phyloP scores from a whole-genome alignment of 768 basidiomycete species.

The Boletellus ananiceps region DNA sequence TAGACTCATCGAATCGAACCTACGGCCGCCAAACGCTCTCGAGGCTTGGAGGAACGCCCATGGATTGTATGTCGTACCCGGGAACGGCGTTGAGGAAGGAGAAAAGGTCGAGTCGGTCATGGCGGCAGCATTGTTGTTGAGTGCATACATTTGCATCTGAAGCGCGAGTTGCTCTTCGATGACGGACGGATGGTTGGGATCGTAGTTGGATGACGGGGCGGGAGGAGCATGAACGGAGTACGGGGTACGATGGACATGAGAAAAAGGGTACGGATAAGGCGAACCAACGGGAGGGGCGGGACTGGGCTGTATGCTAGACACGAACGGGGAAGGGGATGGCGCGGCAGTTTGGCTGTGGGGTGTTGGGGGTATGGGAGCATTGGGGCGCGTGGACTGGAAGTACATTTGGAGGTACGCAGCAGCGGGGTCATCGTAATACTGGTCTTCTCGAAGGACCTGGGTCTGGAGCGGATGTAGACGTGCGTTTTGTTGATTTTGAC shows the following conservation, averaged over 20 bases:
- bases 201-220: conserved; percentile 38
- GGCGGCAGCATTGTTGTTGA: conserved; percentile 53
- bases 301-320: conserved; percentile 51
- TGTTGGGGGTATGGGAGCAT: conserved; percentile 76
- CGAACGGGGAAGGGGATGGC: conserved; percentile 64
- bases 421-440: conserved; percentile 57
- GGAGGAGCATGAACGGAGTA: conserved; percentile 36
- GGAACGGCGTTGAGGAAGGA: conserved; percentile 72
- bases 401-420: conserved; percentile 58
- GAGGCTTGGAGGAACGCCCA: conserved; percentile 69
- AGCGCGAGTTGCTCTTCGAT: conserved; percentile 68
- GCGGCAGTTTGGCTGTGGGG: conserved; percentile 73
- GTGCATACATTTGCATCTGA: conserved; percentile 76
- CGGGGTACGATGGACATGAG: conserved; percentile 57
- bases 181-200: conserved; percentile 31
- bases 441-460: conserved; percentile 52
- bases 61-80: conserved; percentile 56
- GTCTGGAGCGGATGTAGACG: conserved; percentile 37
- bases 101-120: conserved; percentile 74
- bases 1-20: conserved; percentile 53
- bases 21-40: conserved; percentile 41
- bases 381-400: conserved; percentile 56
- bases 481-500: conserved; percentile 18
- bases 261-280: conserved; percentile 76
- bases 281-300: conserved; percentile 61